Percentiles rank a stretch among this genome's conserved stretches.
These are phyloP conservation scores for Chalciporus sp. DNA, from an alignment of 1,284 basidiomycete genomes.

Conservation along the genomic window DNA sequence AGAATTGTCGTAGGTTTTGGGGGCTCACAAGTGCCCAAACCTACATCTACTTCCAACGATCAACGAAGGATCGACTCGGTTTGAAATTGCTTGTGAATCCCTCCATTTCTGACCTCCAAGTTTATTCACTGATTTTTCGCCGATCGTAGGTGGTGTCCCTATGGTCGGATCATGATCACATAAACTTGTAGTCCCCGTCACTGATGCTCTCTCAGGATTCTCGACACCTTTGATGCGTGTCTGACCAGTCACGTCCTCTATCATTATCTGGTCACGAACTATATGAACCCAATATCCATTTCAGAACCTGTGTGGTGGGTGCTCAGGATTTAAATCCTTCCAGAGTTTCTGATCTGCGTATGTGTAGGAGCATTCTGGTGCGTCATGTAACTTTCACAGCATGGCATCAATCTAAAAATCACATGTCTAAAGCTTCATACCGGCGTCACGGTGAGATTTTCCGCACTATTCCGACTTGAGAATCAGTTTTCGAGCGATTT, in stretches of 20 bases:
- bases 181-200: not conserved
- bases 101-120: not conserved
- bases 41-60: conserved; percentile 50
- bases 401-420: not conserved
- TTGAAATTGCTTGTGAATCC: conserved; percentile 45
- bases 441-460: conserved; percentile 42
- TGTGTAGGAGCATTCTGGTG: conserved; percentile 46
- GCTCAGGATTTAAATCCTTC: not conserved
- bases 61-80: conserved; percentile 39
- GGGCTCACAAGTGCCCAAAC: conserved; percentile 59
- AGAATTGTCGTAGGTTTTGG: conserved; percentile 46
- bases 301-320: conserved; percentile 49
- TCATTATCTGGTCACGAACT: conserved; percentile 55
- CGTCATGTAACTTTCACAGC: conserved; percentile 16
- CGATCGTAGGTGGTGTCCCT: conserved; percentile 5
- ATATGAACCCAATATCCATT: conserved; percentile 45
- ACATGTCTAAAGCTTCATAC: conserved; percentile 42
- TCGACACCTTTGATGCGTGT: conserved; percentile 54
- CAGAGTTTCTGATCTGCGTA: not conserved
- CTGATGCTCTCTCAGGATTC: conserved; percentile 28
- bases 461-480: not conserved
- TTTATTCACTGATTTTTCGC: not conserved
- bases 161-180: conserved; percentile 20
- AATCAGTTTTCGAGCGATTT: not conserved
- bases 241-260: conserved; percentile 55